Conservation (phyloP, 1,139 yeast genomes). For the Yamadazyma mexicana region DNA sequence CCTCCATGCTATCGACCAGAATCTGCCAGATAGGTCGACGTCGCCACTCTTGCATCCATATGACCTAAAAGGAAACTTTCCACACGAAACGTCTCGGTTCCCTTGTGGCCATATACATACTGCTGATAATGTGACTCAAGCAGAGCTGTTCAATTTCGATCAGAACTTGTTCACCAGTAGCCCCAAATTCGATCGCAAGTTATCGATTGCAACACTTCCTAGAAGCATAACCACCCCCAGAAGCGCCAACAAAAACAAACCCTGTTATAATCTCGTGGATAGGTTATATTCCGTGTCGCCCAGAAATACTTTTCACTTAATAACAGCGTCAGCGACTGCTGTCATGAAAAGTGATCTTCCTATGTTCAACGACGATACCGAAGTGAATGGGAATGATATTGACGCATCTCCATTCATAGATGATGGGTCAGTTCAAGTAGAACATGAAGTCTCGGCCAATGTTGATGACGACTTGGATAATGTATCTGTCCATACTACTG, state of each 20-base stretch:
- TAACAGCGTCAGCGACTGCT: conserved; percentile 33
- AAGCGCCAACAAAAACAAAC: conserved; percentile 15
- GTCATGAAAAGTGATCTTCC: conserved; percentile 15
- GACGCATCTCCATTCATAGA: conserved; percentile 3
- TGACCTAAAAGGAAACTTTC: too few species aligned
- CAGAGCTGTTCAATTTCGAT: conserved; percentile 7
- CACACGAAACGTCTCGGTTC: neutral
- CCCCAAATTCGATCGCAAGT: conserved; percentile 4
- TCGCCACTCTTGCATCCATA: too few species aligned
- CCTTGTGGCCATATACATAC: neutral
- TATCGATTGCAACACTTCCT: conserved; percentile 4
- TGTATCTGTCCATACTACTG: conserved; percentile 11
- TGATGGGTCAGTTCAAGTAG: neutral
- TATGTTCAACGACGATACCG: conserved; percentile 4
- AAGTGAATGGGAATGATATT: too few species aligned
- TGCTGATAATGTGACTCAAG: neutral
- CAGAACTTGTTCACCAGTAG: conserved; percentile 3
- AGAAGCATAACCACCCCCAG: conserved; percentile 5
- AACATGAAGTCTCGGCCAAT: neutral
- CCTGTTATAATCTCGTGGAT: conserved; percentile 33
- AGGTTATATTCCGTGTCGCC: conserved; percentile 43
- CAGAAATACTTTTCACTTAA: conserved; percentile 37
- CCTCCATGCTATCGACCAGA: neutral
- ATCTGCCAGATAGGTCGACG: too few species aligned
- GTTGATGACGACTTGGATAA: conserved; percentile 7